phyloP scores from a whole-genome alignment of 176 grass and related monocot genomes.

The Rhynchospora pubera region DNA sequence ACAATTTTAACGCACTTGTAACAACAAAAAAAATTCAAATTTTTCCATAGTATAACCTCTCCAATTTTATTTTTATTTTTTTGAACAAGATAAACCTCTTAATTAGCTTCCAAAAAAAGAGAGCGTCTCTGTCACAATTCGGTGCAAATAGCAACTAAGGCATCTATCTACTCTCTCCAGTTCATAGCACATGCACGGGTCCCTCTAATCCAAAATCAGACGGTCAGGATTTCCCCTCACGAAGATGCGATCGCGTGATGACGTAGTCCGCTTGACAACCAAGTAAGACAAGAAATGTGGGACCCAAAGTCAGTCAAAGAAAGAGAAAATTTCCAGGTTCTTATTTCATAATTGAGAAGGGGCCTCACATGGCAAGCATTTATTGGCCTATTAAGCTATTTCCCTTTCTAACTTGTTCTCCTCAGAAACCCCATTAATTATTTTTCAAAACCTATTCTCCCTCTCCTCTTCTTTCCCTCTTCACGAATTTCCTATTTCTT shows the following conservation, averaged over 20 bases:
- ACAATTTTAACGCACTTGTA: no score
- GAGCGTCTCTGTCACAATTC: background rate
- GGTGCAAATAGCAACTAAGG: background rate
- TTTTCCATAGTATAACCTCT: no score
- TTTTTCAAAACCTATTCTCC: constrained; percentile 19
- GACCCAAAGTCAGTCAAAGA: background rate
- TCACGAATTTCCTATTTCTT: background rate
- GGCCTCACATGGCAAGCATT: constrained; percentile 25
- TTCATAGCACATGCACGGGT: background rate
- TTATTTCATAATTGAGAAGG: background rate
- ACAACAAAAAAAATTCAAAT: no score
- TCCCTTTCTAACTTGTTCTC: background rate
- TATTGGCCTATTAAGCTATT: constrained; percentile 21
- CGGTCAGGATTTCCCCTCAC: background rate
- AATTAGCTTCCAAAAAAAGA: constrained; percentile 8
- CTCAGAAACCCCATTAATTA: background rate
- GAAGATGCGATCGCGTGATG: background rate
- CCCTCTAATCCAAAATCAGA: background rate
- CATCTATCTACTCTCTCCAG: background rate
- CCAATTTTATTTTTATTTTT: no score
- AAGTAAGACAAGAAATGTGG: background rate
- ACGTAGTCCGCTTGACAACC: background rate
- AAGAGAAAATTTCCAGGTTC: background rate
- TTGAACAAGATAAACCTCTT: background rate
- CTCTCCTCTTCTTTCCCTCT: background rate